Evolutionary conservation across 768 basidiomycete genomes (phyloP), one percentile per base, ranked within the genome.

Genomic region (Phanerodontia chrysosporium): DNA sequence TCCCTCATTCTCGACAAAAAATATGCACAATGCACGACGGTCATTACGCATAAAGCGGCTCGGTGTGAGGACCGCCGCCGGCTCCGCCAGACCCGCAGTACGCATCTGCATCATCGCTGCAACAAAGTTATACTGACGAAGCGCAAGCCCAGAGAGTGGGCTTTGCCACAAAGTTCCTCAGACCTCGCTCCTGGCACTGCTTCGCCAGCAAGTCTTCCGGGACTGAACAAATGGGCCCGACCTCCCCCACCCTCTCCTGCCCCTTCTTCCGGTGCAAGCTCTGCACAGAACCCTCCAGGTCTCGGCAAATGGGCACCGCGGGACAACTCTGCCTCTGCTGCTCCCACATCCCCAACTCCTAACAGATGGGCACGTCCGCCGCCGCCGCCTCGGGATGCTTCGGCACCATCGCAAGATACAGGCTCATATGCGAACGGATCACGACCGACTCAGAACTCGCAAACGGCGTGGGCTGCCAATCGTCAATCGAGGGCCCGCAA

Each of bases 21-120:
- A 45, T 28, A 67, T 67, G 66, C 64, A 65, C 30, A 59, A 63
- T 48, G 64, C 64, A 13, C 63, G 61, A 32, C 65, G 65, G 14
- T 62, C 65, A 29, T 30, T 69, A 30, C 58, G 62, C 3, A 22
- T 65, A 30, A 55, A 59, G 6, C 62, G 65, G 2, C 39, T 59
- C 8, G 62, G 62, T 1, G 21, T 63, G 8, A 66, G 69, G 16
- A 28, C 58, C 8, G 49, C 63, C 12, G 65, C 69, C 9, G 62
- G 66, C 10, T 62, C 69, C 8, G 58, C 60, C 18, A 64, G 66
- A 55, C 45, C 58, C 21, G 57, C 62, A 46, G 65, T 66, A 57
- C 12, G 65, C 62, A 22, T 1, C 24, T 16, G 14, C 32, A 10
- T 16, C 22, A 42, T 10, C 39, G 10, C 45, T 28, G 42, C 51